These are phyloP conservation scores for Gentiana macrophylla DNA, from an alignment of 257 asterid species.

Conservation along the genomic window DNA sequence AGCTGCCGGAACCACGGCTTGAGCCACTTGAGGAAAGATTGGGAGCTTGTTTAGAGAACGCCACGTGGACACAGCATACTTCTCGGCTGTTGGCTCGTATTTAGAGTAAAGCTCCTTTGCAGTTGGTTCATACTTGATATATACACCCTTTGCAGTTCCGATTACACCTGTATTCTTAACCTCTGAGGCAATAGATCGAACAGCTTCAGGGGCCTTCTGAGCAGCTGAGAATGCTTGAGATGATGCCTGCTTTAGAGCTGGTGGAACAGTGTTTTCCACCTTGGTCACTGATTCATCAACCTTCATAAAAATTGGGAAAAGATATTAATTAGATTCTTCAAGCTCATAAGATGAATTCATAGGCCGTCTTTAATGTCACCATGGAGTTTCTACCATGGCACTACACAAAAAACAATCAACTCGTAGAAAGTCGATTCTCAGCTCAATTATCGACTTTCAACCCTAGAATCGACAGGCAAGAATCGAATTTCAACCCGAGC, in stretches of 20 bases:
- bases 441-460: too few relatives aligned
- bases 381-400: too few relatives aligned
- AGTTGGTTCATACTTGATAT: slow-evolving; percentile 33
- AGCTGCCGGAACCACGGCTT: slow-evolving; percentile 58
- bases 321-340: not conserved
- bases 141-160: slow-evolving; percentile 25
- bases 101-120: slow-evolving; percentile 33
- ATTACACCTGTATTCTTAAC: slow-evolving; percentile 44
- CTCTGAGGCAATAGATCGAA: slow-evolving; percentile 45
- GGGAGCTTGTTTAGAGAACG: slow-evolving; percentile 50
- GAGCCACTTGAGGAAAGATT: slow-evolving; percentile 53
- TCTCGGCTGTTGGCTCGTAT: slow-evolving; percentile 59
- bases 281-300: slow-evolving; percentile 38
- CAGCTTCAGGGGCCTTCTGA: slow-evolving; percentile 40
- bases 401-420: too few relatives aligned
- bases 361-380: too few relatives aligned
- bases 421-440: too few relatives aligned
- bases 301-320: slow-evolving; percentile 12
- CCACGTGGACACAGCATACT: slow-evolving; percentile 54
- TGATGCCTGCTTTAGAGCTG: slow-evolving; percentile 27
- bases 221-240: slow-evolving; percentile 29
- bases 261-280: slow-evolving; percentile 46
- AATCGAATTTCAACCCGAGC: too few relatives aligned
- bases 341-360: too few relatives aligned
- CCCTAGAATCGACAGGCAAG: too few relatives aligned